Evolutionary conservation across 176 grass and related monocot species (phyloP).

Genomic region (Avena insularis): DNA sequence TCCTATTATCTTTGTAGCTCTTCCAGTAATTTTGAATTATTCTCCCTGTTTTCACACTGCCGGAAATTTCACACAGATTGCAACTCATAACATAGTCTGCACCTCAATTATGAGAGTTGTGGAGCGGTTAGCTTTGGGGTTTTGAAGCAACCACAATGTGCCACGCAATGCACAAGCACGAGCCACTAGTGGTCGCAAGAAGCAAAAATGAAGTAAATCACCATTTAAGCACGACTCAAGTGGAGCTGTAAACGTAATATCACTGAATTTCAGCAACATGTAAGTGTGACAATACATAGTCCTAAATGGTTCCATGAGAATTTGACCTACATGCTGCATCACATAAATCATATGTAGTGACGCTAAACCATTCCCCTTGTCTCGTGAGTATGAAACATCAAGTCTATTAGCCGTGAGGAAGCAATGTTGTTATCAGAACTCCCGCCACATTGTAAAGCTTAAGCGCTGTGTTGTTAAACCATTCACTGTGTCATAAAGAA

Average conservation of each 20-base stretch:
- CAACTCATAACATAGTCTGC: background rate
- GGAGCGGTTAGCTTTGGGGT: background rate
- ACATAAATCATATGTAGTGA: background rate
- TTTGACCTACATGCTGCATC: background rate
- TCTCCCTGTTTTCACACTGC: conserved; percentile 2
- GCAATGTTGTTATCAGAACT: background rate
- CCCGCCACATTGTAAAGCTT: background rate
- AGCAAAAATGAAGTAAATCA: background rate
- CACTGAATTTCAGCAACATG: too few species aligned
- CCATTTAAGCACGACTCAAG: background rate
- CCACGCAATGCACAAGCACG: background rate
- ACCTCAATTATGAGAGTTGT: background rate
- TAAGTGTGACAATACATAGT: too few species aligned
- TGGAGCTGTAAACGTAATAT: background rate
- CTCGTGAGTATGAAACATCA: background rate
- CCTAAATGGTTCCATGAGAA: background rate
- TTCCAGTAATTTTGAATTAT: conserved; percentile 17
- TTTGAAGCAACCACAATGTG: background rate
- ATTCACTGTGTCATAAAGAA: background rate
- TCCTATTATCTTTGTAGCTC: conserved; percentile 13
- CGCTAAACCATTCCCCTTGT: background rate
- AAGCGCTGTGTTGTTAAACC: background rate
- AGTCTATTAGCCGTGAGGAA: background rate
- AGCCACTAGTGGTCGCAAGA: background rate
- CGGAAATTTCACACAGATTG: background rate